phyloP scores from a whole-genome alignment of 768 basidiomycete species.

The Fistulinella prunicolor region DNA sequence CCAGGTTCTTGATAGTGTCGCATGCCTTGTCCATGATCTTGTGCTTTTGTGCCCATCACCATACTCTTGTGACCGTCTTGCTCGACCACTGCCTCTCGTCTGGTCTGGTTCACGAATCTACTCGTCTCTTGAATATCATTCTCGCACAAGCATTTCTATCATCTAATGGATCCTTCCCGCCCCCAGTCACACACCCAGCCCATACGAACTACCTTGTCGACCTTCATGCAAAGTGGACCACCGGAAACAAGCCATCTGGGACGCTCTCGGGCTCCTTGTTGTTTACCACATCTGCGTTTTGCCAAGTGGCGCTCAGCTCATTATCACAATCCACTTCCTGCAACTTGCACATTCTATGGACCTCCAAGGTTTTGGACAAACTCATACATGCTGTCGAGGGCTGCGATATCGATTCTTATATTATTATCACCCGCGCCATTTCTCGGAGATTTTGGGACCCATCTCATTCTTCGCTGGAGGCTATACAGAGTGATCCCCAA shows the following conservation, averaged over 20 bases:
- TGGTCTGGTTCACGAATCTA: slow-evolving; percentile 42
- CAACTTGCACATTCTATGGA: slow-evolving; percentile 41
- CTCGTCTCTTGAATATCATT: slow-evolving; percentile 39
- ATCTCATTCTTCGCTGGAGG: not conserved
- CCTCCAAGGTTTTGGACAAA: slow-evolving; percentile 40
- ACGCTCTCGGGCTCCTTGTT: not conserved
- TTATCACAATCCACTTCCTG: slow-evolving; percentile 23
- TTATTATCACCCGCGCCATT: slow-evolving; percentile 31
- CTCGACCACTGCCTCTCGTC: slow-evolving; percentile 51
- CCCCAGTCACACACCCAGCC: slow-evolving; percentile 41
- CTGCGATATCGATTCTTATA: slow-evolving; percentile 33
- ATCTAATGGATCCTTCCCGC: slow-evolving; percentile 16
- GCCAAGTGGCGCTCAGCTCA: slow-evolving; percentile 14
- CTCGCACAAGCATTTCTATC: slow-evolving; percentile 39
- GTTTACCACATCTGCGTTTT: slow-evolving; percentile 31
- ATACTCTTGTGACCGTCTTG: slow-evolving; percentile 47
- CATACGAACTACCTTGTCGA: slow-evolving; percentile 48
- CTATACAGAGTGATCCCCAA: not conserved
- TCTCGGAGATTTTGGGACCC: slow-evolving; percentile 16
- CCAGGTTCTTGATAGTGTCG: slow-evolving; percentile 47
- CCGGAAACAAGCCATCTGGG: slow-evolving; percentile 5
- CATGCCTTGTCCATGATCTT: slow-evolving; percentile 53
- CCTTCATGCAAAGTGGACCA: slow-evolving; percentile 41
- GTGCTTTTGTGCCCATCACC: slow-evolving; percentile 42
- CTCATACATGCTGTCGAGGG: slow-evolving; percentile 33